Base-by-base conservation (phyloP, 2,329 filamentous ascomycete species). In the Colletotrichum tabaci region DNA sequence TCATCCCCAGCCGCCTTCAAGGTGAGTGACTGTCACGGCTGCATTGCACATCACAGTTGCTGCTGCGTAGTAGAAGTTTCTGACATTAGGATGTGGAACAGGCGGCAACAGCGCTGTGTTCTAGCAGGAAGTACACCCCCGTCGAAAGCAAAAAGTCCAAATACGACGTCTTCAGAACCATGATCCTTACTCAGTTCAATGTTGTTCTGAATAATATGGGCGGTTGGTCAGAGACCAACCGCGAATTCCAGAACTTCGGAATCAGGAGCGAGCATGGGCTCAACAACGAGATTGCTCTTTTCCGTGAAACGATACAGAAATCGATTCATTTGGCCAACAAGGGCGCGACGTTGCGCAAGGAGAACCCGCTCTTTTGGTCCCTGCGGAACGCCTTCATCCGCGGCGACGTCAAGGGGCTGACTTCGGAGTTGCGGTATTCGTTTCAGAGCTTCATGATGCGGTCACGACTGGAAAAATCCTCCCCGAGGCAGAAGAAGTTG, bases 371-470 rank as follows among this genome's bases (percentile, higher is more conserved):
- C 1, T 90, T 90, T 77, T 88, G 84, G 84, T 83, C 84, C 60
- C 79, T 94, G 67, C 87, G 89, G 70, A 85, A 88, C 64, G 88
- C 89, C 2, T 94, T 92, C 76, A 82, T 92, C 52, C 78, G 82
- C 7, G 82, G 77, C 10, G 90, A 91, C 50, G 60, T 85, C 3
- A 75, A 74, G 8, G 89, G 87, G 2, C 80, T 94, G 38, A 77
- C 77, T 9, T 80, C 81, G n/a, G 89, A 92, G 76, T 74, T 98
- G 47, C 87, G 87, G 71, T 92, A 92, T 76, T 84, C 89, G 42
- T 94, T 96, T 78, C 90, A 92, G 76, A 90, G 88, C 47, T 90
- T 91, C 74, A 82, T 93, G 23, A 84, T 91, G 69, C 87, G 88
- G 15, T 79, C 85, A 2, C 84, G 84, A 35, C 90, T 92, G 78